A percentile compares a stretch with the other conserved stretches of the same genome.
Evolutionary conservation across 495 filamentous ascomycete species (phyloP).

Genomic region (Penicillium longicatenatum): DNA sequence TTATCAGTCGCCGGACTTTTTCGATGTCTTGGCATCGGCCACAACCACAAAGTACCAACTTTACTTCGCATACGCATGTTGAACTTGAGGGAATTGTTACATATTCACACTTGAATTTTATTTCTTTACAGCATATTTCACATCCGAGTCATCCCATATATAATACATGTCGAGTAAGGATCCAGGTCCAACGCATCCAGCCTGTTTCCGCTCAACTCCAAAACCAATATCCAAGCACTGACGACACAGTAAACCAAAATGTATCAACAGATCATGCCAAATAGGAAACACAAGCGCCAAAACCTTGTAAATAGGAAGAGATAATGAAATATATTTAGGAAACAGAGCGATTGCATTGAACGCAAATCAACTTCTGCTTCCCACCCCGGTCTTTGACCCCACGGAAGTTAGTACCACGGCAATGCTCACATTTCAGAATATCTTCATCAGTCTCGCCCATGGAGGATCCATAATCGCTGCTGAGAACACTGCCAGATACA

Average conservation of each 20-base stretch:
- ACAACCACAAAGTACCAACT: neutral
- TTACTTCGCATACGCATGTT: neutral
- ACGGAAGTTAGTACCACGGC: constrained; percentile 54
- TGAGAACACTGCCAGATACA: constrained; percentile 39
- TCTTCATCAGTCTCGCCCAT: constrained; percentile 42
- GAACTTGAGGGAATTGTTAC: neutral
- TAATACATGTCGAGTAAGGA: constrained; percentile 1
- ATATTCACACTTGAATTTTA: neutral
- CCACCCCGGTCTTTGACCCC: constrained; percentile 48
- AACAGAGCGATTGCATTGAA: constrained; percentile 43
- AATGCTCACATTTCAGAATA: constrained; percentile 50
- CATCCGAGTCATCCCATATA: neutral
- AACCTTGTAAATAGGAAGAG: neutral
- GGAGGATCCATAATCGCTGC: constrained; percentile 47
- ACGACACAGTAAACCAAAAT: neutral
- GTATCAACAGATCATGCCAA: neutral
- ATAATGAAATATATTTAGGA: constrained; percentile 7
- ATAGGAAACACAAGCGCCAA: neutral
- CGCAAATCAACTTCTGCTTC: constrained; percentile 55
- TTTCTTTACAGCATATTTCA: neutral
- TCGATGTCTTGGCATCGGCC: constrained; percentile 31
- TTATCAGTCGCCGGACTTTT: constrained; percentile 32
- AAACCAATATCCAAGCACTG: neutral
- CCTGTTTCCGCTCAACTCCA: constrained; percentile 4
- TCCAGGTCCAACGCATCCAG: neutral